Percentiles rank a stretch among this genome's conserved stretches.
phyloP scores from a whole-genome alignment of 192 early-diverging fungal species.

The Neocallimastix lanati region DNA sequence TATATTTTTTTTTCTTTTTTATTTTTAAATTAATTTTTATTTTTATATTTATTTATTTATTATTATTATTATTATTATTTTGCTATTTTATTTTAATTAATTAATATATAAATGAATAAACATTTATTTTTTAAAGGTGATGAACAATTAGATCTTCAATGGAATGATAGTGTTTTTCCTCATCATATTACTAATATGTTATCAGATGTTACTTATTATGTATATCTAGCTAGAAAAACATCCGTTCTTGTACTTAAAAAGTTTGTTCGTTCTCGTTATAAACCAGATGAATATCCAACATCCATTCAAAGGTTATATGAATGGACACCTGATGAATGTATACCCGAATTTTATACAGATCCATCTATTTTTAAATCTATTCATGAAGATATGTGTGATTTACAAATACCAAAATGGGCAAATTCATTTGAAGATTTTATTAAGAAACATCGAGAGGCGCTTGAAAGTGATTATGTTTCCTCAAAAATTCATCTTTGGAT shows the following conservation, averaged over 20 bases:
- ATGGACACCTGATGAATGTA: conserved; percentile 59
- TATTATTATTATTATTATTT: too few species aligned
- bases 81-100: too few species aligned
- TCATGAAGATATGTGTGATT: conserved; percentile 40
- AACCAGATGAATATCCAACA: conserved; percentile 45
- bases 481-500: conserved; percentile 81
- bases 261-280: conserved; percentile 46
- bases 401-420: conserved; percentile 11
- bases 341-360: conserved; percentile 52
- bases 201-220: conserved; percentile 50
- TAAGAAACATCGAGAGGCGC: neutral
- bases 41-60: too few species aligned
- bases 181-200: conserved; percentile 52
- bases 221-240: conserved; percentile 42
- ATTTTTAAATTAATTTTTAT: too few species aligned
- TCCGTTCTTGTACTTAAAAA: conserved; percentile 40
- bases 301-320: conserved; percentile 40
- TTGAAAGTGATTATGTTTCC: conserved; percentile 69
- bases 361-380: conserved; percentile 40
- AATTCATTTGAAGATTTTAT: neutral
- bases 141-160: conserved; percentile 49
- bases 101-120: too few species aligned
- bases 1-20: too few species aligned
- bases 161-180: conserved; percentile 32
- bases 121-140: conserved; percentile 13